Evolutionary conservation across 139 green algal species (phyloP).

Genomic region (Penium margaritaceum): DNA sequence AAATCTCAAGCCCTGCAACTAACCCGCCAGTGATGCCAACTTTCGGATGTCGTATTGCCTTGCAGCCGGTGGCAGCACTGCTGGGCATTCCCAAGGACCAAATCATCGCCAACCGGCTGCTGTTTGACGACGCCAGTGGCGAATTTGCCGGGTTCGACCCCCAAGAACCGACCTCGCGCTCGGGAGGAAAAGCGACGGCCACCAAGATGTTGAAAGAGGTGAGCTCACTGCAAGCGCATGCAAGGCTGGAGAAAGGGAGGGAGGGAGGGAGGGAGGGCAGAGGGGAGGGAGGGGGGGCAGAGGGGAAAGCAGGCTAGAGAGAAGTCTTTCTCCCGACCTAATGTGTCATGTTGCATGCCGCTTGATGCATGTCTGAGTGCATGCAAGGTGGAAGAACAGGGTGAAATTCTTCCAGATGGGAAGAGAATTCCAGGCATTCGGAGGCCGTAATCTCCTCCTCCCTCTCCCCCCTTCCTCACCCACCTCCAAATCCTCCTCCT

Average conservation of each 20-base stretch:
- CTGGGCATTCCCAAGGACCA: constrained; percentile 70
- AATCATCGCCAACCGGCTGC: constrained; percentile 90
- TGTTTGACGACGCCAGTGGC: constrained; percentile 64
- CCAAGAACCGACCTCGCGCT: constrained; percentile 78
- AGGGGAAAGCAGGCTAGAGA: background rate
- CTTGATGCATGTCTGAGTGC: no score
- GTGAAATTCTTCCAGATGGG: no score
- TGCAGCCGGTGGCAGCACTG: constrained; percentile 79
- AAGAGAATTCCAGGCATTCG: no score
- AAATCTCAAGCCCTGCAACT: no score
- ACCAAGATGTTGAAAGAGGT: constrained; percentile 64
- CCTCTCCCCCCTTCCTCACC: no score
- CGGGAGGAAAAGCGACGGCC: constrained; percentile 82
- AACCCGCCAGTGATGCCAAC: no score
- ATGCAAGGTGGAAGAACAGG: no score
- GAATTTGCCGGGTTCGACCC: constrained; percentile 85
- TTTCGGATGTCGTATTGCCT: no score
- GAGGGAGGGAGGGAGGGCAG: background rate
- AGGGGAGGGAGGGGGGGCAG: background rate
- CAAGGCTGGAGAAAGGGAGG: background rate
- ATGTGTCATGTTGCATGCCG: no score
- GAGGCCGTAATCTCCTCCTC: no score
- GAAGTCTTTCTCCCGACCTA: no score
- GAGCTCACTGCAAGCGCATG: no score
- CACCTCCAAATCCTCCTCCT: background rate